Evolutionary conservation across 177 flowering plant genomes (phyloP), one percentile per base, ranked within the genome.

Genomic region (Telopea speciosissima): DNA sequence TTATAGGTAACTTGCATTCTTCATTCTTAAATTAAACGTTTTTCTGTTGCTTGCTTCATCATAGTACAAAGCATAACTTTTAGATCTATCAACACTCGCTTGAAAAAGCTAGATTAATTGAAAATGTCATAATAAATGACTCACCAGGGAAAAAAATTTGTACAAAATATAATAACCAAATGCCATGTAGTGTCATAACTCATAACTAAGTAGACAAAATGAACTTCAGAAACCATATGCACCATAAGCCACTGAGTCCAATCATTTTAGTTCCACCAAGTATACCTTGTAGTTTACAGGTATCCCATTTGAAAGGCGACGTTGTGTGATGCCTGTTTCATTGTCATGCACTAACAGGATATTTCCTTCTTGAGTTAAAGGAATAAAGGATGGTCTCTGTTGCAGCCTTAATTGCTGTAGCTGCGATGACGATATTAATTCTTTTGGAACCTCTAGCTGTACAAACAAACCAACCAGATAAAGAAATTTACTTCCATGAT

Each of bases 391-490:
- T 68, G 99, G 99, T 24, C 63, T 70, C 17, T 76, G 75, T 69
- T 80, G 84, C 70, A 80, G 66, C 81, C 73, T 83, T 71, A 93
- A 77, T 44, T 91, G 92, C 65, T 88, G 77, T 62, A 96, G 79
- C 79, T 89, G 83, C 45, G 82, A 73, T 49, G 85, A 76, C 62
- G 96, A 82, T 76, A 96, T 82, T 81, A 96, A 80, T 71, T 91
- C 97, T 74, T 86, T 89, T 62, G 99, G 99, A 70, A 96, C 94
- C 81, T 90, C 98, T 75, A 96, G 85, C 99, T 96, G 91, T 82
- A 83, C 10, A 74, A 62, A 36, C 54, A 75, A 52, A n/a, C 24
- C 21, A 65, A 71, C 24, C 28, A 68, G 63, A 62, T 13, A 21
- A 60, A 73, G 13, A 67, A 49, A 66, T 16, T 31, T 36, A 33